These are phyloP conservation scores for Mycena maculata DNA, from an alignment of 768 basidiomycete species.

Conservation along the genomic window DNA sequence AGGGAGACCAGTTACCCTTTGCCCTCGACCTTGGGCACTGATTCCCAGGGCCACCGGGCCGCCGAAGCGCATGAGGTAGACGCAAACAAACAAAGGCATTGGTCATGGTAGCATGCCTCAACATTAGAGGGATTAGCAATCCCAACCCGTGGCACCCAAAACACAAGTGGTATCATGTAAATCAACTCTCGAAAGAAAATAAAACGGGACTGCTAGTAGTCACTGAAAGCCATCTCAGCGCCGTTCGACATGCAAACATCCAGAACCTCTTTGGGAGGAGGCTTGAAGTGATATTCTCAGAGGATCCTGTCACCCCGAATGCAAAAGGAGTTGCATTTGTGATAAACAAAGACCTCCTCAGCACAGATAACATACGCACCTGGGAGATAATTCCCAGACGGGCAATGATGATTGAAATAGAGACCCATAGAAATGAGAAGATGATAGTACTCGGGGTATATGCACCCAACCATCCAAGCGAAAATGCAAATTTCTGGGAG, in stretches of 20 bases:
- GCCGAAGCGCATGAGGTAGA: not conserved
- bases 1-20: not conserved
- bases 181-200: not conserved
- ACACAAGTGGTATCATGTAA: conserved; percentile 3
- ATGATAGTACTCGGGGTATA: not conserved
- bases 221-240: not conserved
- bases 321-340: conserved; percentile 1
- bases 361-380: not conserved
- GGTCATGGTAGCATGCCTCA: not conserved
- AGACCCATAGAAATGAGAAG: not conserved
- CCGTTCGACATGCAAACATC: not conserved
- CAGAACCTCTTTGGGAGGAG: not conserved
- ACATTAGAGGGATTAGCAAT: not conserved
- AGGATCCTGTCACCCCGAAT: not conserved
- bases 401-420: not conserved
- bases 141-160: not conserved
- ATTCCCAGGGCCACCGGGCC: not conserved
- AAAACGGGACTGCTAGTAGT: not conserved
- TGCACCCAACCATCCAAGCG: not conserved
- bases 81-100: not conserved
- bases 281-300: not conserved
- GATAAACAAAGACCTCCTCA: not conserved
- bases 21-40: not conserved
- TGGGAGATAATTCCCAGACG: not conserved
- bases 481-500: conserved; percentile 9